Evolutionary conservation across 495 filamentous ascomycete genomes (phyloP), one percentile per base, ranked within the genome.

Genomic region (Hypomontagnella submonticulosa): DNA sequence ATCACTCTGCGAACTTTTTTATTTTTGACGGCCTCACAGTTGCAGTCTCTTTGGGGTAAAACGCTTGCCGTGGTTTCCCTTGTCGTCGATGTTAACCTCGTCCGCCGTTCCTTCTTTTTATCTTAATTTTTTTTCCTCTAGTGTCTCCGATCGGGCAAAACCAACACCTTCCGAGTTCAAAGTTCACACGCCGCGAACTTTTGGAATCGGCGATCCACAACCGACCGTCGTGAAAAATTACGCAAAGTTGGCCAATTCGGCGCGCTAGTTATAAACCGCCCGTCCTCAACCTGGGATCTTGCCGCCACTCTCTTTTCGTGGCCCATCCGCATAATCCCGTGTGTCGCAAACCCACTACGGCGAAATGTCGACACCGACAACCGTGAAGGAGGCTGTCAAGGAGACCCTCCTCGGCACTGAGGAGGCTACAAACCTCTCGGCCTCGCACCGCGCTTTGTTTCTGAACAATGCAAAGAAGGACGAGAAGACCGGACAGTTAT

Each of bases 401-500:
- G 89, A 91, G 77, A 87, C 82, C 44, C 81, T 96, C 57, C 77
- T 95, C 33, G 92, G 91, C 71, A 81, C 80, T 57, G 76, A 85
- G 63, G 81, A 87, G 69, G 71, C 77, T 5, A 67, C 84, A 11
- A 79, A 88, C 70, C 75, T 92, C 47, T 92, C 91, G 49, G 79
- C 82, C 37, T 87, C 91, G 69, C 84, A 88, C 66, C 88, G 87
- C 67, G 81, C 85, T 10, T 86, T 85, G 43, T 99, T 99, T 81
- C 75, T 87, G 57, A 88, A 84, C 65, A 83, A 95, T 84, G 91
- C 95, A 12, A 80, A 80, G 68, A 89, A 88, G 70, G 89, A 96
- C 73, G 83, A 89, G 49, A 80, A 83, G 61, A 85, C 87, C 8
- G 95, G 90, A 41, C 91, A 97, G 69, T 75, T 84, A 46, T 92